Evolutionary conservation across 1,284 basidiomycete species (phyloP).

Genomic region (Wolfiporia cocos): DNA sequence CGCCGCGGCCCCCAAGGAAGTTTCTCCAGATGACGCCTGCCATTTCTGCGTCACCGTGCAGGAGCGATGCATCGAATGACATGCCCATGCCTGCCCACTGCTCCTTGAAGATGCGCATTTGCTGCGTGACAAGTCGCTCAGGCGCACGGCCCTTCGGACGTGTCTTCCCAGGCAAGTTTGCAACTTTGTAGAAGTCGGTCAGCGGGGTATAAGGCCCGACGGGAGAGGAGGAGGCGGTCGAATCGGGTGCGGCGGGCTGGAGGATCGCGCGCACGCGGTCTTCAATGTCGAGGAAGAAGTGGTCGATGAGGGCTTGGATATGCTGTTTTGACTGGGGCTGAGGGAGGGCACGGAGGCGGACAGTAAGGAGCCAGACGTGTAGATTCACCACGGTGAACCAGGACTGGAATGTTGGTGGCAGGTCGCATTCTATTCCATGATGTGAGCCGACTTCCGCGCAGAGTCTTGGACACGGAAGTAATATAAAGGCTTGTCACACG

Average conservation of each 20-base stretch:
- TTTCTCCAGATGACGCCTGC: conserved; percentile 92
- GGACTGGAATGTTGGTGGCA: conserved; percentile 94
- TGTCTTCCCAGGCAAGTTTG: conserved; percentile 28
- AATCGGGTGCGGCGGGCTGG: conserved; percentile 37
- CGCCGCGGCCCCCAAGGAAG: conserved; percentile 75
- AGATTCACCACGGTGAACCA: conserved; percentile 97
- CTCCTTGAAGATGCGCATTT: conserved; percentile 90
- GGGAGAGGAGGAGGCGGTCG: conserved; percentile 11
- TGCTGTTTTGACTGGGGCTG: conserved; percentile 56
- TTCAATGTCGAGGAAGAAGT: conserved; percentile 96
- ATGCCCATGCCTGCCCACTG: conserved; percentile 88
- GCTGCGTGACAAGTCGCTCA: conserved; percentile 77
- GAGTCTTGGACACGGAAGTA: too few relatives aligned
- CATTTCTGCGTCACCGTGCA: conserved; percentile 72
- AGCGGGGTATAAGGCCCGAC: conserved; percentile 30
- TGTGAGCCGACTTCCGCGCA: too few relatives aligned
- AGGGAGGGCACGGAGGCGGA: conserved; percentile 84
- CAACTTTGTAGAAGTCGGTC: conserved; percentile 45
- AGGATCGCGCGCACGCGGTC: conserved; percentile 84
- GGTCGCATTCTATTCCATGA: conserved; percentile 68
- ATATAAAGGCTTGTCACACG: conserved; percentile 20
- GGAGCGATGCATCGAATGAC: conserved; percentile 78
- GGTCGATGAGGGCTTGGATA: conserved; percentile 84
- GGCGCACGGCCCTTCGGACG: conserved; percentile 50
- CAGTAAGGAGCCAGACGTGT: conserved; percentile 88